Evolutionary conservation across 2,329 filamentous ascomycete genomes (phyloP).

Genomic region (Amylocarpus encephaloides): DNA sequence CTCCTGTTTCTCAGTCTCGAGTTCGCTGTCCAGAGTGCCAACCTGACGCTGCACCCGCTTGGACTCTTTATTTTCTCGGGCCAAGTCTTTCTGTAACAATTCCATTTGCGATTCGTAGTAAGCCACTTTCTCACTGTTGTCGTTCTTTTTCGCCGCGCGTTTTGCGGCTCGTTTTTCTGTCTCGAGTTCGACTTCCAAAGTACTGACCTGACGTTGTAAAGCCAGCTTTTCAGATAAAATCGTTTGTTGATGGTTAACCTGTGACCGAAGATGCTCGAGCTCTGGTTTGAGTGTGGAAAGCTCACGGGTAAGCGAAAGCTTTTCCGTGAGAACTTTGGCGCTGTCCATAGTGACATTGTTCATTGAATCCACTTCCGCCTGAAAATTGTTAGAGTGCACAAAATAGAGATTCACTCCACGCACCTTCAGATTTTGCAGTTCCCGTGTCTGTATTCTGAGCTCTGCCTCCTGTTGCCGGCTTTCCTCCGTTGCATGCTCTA

Average conservation of each 20-base stretch:
- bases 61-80: constrained; percentile 35
- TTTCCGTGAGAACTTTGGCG: constrained; percentile 61
- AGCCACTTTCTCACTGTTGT: constrained; percentile 36
- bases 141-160: constrained; percentile 43
- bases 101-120: constrained; percentile 37
- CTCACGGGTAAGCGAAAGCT: constrained; percentile 54
- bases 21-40: constrained; percentile 68
- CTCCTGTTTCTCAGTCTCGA: constrained; percentile 75
- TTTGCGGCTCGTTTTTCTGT: constrained; percentile 69
- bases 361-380: constrained; percentile 68
- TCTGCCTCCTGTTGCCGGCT: constrained; percentile 31
- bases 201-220: constrained; percentile 70
- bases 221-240: constrained; percentile 73
- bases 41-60: constrained; percentile 64
- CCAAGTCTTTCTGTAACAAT: constrained; percentile 34
- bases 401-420: constrained; percentile 4
- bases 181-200: constrained; percentile 74
- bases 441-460: constrained; percentile 44
- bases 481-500: constrained; percentile 40
- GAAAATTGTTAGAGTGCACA: neutral
- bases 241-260: constrained; percentile 55
- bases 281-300: constrained; percentile 53
- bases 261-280: constrained; percentile 53
- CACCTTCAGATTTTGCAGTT: constrained; percentile 52
- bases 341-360: constrained; percentile 63